These are phyloP conservation scores for Colletotrichum salicis DNA, from an alignment of 2,329 filamentous ascomycete species.

Conservation along the genomic window DNA sequence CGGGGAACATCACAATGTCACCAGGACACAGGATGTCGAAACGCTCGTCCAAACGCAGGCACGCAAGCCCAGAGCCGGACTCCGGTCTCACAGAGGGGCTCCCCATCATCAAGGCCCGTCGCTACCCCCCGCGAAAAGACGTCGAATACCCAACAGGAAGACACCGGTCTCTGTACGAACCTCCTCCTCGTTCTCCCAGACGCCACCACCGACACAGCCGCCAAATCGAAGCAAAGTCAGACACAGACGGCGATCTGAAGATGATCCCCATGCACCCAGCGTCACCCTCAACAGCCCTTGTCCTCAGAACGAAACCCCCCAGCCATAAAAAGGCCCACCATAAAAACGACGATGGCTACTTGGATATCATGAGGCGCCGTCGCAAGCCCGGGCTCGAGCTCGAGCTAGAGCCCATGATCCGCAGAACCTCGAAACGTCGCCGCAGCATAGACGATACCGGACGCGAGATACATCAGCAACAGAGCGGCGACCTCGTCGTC, in stretches of 20 bases:
- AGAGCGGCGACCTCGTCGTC: background rate
- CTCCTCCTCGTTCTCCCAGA: background rate
- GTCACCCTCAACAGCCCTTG: background rate
- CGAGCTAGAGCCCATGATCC: background rate
- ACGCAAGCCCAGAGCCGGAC: background rate
- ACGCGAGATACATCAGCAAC: background rate
- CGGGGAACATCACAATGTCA: slow-evolving; percentile 4
- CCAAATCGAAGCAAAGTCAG: background rate
- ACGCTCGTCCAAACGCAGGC: background rate
- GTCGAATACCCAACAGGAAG: background rate
- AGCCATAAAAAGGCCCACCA: too few species aligned
- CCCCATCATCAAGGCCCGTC: background rate
- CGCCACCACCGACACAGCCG: background rate
- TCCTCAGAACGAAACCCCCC: background rate
- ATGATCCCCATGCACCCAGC: slow-evolving; percentile 21
- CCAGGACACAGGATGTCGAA: slow-evolving; percentile 8
- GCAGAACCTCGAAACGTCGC: background rate
- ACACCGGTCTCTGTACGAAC: background rate
- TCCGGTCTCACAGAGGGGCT: background rate
- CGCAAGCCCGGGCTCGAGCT: background rate
- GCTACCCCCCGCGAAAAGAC: background rate
- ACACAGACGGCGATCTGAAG: slow-evolving; percentile 25
- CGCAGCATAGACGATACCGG: background rate
- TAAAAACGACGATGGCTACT: background rate
- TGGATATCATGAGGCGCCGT: background rate